These are phyloP conservation scores for Penicillium sp. DNA, from an alignment of 2,329 filamentous ascomycete species.

Conservation along the genomic window DNA sequence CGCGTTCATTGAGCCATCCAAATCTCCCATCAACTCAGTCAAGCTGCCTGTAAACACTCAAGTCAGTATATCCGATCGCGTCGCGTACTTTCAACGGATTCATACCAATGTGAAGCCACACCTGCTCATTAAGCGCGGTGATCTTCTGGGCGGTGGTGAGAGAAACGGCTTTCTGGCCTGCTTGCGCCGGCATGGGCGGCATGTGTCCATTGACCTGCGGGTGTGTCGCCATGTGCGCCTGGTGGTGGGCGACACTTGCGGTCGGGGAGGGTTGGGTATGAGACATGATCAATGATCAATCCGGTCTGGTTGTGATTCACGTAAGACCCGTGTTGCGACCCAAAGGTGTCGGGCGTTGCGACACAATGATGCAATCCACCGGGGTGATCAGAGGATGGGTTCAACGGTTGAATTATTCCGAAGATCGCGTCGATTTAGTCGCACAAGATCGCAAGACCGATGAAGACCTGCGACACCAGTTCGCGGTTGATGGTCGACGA, in stretches of 20 bases:
- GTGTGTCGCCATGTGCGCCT: conserved; percentile 43
- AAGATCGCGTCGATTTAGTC: background rate
- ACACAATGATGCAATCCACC: conserved; percentile 35
- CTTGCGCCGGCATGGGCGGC: conserved; percentile 51
- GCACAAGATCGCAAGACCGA: background rate
- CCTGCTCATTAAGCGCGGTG: conserved; percentile 75
- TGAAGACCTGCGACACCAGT: background rate
- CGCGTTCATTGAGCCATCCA: conserved; percentile 83
- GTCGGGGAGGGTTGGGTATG: conserved; percentile 81
- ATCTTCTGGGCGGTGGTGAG: conserved; percentile 72
- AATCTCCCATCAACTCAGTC: conserved; percentile 82
- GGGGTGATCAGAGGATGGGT: background rate
- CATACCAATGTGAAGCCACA: conserved; percentile 91
- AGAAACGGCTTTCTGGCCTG: conserved; percentile 58
- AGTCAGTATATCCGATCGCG: conserved; percentile 17
- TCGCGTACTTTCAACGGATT: background rate
- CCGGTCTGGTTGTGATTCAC: conserved; percentile 9
- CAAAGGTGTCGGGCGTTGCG: conserved; percentile 19
- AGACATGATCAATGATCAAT: conserved; percentile 55
- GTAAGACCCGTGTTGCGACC: conserved; percentile 22
- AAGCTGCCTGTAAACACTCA: conserved; percentile 64
- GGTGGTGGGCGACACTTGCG: conserved; percentile 68
- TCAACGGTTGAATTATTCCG: background rate
- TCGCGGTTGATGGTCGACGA: background rate
- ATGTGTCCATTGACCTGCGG: conserved; percentile 55